Evolutionary conservation across 257 asterid genomes (phyloP), one percentile per base, ranked within the genome.

Genomic region (Solanum ossicruentum): DNA sequence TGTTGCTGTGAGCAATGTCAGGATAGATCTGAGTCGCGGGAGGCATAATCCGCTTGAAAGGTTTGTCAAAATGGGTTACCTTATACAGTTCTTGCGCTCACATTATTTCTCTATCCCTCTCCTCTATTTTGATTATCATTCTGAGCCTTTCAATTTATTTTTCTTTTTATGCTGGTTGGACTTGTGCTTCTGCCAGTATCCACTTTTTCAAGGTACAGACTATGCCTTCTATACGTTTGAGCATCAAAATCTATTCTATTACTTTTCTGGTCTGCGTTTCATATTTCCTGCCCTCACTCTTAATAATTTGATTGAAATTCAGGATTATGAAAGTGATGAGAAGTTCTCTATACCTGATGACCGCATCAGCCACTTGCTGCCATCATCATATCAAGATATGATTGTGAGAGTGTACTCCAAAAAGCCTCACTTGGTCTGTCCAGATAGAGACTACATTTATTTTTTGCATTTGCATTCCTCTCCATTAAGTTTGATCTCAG

Each of bases 381-480:
- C 99, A 52, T 70, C 98, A 47, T 93, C 87, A 83, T 94, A 86
- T 84, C 95, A 95, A 86, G 99, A 96, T 89, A 92, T 93, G 97
- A 95, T 96, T 51, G 99, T 96, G 86, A 93, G 97, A 86, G 98
- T 96, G 79, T 96, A 96, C 89, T 92, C 98, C 88, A 96, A 92
- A 91, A 93, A 91, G 91, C 92, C 95, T 75, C 94, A 92, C 90
- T 92, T 93, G 98, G 99, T 96, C 88, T 85, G 83, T 84, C 13
- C 63, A 41, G 51, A 80, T 60, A 51, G 12, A 32, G 12, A 21
- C 18, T 49, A 23, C 72, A n/a, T 67, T 70, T 11, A 32, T 65
- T 78, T 83, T 26, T 36, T 66, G 36, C 32, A 36, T 36, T 36
- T 36, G 32, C 39, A 60, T 84, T 80, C 79, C 23, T 85, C 67